phyloP scores from a whole-genome alignment of 306 rosid species.

The Corylus americana region DNA sequence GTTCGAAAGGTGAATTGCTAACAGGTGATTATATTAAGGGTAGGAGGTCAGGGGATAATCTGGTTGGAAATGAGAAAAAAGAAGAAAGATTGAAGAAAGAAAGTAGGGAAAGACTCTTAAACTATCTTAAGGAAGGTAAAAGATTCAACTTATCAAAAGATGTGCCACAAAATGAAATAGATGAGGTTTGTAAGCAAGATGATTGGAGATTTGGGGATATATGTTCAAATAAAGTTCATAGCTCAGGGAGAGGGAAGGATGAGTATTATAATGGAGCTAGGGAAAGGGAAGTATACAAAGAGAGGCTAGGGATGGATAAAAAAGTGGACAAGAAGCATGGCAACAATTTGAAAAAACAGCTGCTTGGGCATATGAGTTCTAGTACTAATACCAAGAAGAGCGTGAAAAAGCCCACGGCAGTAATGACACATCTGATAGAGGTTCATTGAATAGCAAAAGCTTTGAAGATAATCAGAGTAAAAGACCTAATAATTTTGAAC shows the following conservation, averaged over 20 bases:
- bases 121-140: constrained; percentile 7
- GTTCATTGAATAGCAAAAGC: constrained; percentile 29
- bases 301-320: constrained; percentile 18
- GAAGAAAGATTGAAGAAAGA: constrained; percentile 34
- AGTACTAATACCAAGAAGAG: constrained; percentile 16
- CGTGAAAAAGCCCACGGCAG: constrained; percentile 9
- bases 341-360: constrained; percentile 27
- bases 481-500: constrained; percentile 17
- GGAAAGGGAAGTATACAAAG: constrained; percentile 26
- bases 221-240: constrained; percentile 32
- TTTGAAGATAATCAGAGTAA: constrained; percentile 22
- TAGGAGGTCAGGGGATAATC: constrained; percentile 25
- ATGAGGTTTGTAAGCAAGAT: constrained; percentile 38
- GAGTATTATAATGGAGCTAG: constrained; percentile 6
- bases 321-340: constrained; percentile 25
- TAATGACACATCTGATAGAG: constrained; percentile 19
- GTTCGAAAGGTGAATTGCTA: constrained; percentile 10
- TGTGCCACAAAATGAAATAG: constrained; percentile 20
- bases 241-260: constrained; percentile 20
- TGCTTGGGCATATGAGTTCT: constrained; percentile 32
- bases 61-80: constrained; percentile 21
- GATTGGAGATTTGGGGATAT: constrained; percentile 28
- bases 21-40: constrained; percentile 1
- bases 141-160: not conserved
- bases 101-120: constrained; percentile 18